Evolutionary conservation across 768 basidiomycete genomes (phyloP), one percentile per base, ranked within the genome.

Genomic region (Mycena leptocephala): DNA sequence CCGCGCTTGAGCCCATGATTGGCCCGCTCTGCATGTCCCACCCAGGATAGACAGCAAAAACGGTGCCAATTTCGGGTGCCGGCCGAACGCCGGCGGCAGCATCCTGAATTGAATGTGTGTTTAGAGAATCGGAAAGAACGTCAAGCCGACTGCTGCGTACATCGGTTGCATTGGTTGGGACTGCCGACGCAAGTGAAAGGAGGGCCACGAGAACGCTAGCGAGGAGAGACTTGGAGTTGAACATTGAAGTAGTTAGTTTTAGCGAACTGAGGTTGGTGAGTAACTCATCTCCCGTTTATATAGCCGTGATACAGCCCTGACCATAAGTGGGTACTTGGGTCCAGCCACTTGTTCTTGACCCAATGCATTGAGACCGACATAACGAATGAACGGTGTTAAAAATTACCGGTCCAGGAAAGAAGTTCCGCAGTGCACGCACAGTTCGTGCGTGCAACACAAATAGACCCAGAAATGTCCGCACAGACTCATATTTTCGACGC

Each of bases 201-300:
- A 63, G 41, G 10, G 26, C 16, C 39, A 63, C 62, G 39, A 63
- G 62, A 43, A 26, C 43, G 41, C 62, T 63, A 41, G 62, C 62
- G 62, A 63, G 62, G 30, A 63, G 62, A 63, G 62, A 11, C 62
- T 63, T 63, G 62, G 62, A 63, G 62, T 63, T 63, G 62, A 63
- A 63, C 62, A 63, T 63, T 28, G 37, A 26, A 43, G 5, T 63
- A 63, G 62, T 41, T 43, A 43, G 62, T 39, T 63, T 41, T 6
- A 63, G 59, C 5, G 37, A 63, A 3, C 41, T 43, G 41, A 9
- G 16, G 62, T 43, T 41, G 22, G 62, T 13, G 39, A 53, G 26
- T 3, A 63, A 26, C 62, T 63, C 62, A 20, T 3, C 39, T 53
- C 35, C 62, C 62, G 39, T 28, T 63, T 63, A n/a, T 63, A 63